Conservation (phyloP, 192 early-diverging fungal species). For the Coemansia erecta region DNA sequence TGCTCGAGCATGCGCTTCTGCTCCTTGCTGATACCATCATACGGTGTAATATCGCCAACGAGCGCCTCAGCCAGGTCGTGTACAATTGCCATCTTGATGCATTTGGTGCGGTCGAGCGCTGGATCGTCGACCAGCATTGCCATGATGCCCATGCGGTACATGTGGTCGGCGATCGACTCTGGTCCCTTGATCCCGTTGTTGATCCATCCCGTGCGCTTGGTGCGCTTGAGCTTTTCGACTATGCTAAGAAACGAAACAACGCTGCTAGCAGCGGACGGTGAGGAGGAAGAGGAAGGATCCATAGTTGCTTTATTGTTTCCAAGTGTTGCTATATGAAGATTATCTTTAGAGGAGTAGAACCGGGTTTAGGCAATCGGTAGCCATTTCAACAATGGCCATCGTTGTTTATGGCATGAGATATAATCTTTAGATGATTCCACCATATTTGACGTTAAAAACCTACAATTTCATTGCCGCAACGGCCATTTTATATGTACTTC, state of each 20-base stretch:
- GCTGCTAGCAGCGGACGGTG: constrained; percentile 27
- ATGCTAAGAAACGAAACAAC: constrained; percentile 74
- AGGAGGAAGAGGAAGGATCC: not conserved
- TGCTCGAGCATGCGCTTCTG: constrained; percentile 74
- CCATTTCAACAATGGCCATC: too few relatives aligned
- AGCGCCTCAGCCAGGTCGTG: constrained; percentile 85
- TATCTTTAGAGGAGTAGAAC: too few relatives aligned
- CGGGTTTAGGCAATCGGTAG: too few relatives aligned
- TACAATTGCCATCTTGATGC: constrained; percentile 89
- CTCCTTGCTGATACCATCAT: constrained; percentile 70
- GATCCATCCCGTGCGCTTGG: constrained; percentile 93
- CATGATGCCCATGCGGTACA: constrained; percentile 93
- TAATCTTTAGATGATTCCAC: too few relatives aligned
- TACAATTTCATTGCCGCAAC: too few relatives aligned
- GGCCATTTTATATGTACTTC: too few relatives aligned
- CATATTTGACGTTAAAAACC: too few relatives aligned
- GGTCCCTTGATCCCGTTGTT: constrained; percentile 63
- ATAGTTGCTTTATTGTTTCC: too few relatives aligned
- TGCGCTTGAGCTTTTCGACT: constrained; percentile 83
- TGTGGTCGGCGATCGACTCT: constrained; percentile 93
- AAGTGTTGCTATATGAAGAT: not conserved
- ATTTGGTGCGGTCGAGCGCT: constrained; percentile 60
- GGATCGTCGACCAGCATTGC: constrained; percentile 79
- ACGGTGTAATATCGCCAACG: constrained; percentile 85
- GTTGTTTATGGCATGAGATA: too few relatives aligned